Conservation (phyloP, 306 rosid species). For the Aeschynomene evenia region DNA sequence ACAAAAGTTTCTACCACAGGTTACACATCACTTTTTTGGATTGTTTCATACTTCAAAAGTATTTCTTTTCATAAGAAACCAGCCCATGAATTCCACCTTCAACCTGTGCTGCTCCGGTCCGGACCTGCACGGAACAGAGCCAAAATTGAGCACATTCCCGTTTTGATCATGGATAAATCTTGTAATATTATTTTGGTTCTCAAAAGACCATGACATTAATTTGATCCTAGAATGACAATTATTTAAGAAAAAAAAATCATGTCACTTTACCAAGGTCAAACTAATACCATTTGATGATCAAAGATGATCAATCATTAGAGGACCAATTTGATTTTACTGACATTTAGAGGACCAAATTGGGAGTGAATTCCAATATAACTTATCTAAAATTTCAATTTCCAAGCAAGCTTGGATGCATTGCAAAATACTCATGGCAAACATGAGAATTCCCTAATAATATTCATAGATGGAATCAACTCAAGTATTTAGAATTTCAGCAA, state of each 20-base stretch:
- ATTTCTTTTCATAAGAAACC: conserved; percentile 82
- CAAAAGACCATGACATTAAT: neutral
- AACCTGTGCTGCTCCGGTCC: conserved; percentile 92
- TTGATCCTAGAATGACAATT: neutral
- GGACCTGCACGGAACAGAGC: conserved; percentile 53
- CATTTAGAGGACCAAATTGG: neutral
- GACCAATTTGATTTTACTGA: neutral
- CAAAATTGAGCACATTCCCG: neutral
- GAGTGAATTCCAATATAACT: neutral
- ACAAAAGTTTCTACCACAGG: neutral
- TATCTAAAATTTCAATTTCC: too few species aligned
- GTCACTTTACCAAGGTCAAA: conserved; percentile 1
- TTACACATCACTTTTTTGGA: conserved; percentile 11
- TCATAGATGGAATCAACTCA: neutral
- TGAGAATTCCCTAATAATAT: neutral
- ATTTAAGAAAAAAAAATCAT: neutral
- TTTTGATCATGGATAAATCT: neutral
- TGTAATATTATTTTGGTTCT: neutral
- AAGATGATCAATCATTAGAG: neutral
- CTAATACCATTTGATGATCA: neutral
- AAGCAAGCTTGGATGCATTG: neutral
- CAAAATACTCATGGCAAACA: neutral
- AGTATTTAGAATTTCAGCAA: neutral
- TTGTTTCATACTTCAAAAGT: conserved; percentile 49
- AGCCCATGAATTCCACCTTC: conserved; percentile 95